Evolutionary conservation across 345 rosid genomes (phyloP), one percentile per base, ranked within the genome.

Genomic region (Aurinia saxatilis): DNA sequence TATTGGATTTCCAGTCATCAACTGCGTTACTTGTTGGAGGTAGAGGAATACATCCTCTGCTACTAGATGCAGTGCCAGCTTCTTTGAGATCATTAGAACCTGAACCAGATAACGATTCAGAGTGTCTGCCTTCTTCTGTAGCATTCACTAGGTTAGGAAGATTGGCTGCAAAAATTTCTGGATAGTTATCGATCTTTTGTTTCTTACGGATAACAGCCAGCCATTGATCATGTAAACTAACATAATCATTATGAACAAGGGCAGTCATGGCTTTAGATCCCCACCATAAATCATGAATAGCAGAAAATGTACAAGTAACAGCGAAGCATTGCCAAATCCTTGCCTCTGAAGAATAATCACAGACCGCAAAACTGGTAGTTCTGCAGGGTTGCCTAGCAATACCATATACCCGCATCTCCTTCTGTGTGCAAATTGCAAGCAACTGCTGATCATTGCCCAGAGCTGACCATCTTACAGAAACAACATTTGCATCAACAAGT

Each of bases 321-420:
- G 90, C 95, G 55, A 91, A 80, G 82, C 95, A 86, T 48, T 70
- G 72, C 98, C 98, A 91, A 68, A 66, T 53, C n/a, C 60, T 78
- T 58, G 64, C 37, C 50, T 68, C 69, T 54, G 45, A 62, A 67
- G 87, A 42, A 50, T 41, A 69, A 65, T 68, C 73, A 60, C 78
- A 50, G 60, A 73, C 68, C 16, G 63, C 37, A 17, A 73, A 71
- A 51, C 71, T 70, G 54, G 62, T 81, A 71, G 75, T 72, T 53
- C 75, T 73, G 60, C 68, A 74, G 56, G 63, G 79, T 71, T 70
- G 83, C 54, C 82, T 84, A 64, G 81, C 23, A 47, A 39, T 62
- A 14, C 64, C 83, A 78, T 88, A 88, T 29, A 91, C 47, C 68
- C 45, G 84, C 70, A 91, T 55, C 77, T 84, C 82, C 67, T 86